Percentiles rank a stretch among this genome's conserved stretches.
Evolutionary conservation across 305 asterid species (phyloP).

Genomic region (Fraxinus angustifolia): DNA sequence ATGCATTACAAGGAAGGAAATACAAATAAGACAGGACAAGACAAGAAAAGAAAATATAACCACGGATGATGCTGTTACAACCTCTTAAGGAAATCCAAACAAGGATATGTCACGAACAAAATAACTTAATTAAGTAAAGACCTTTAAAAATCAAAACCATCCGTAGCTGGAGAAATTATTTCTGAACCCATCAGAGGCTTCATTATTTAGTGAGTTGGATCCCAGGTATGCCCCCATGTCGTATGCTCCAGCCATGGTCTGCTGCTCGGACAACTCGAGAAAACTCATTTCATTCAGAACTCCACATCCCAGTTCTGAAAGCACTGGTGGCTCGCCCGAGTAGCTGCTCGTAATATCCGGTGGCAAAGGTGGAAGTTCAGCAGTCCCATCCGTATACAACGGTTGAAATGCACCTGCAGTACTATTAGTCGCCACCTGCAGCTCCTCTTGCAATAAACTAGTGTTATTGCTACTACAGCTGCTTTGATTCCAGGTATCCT

Average conservation of each 20-base stretch:
- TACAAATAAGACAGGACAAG: background rate
- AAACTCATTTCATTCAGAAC: constrained; percentile 65
- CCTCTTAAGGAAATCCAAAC: background rate
- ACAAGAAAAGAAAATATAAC: background rate
- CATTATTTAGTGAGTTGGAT: background rate
- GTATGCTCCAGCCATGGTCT: constrained; percentile 25
- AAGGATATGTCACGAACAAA: background rate
- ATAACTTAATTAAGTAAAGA: background rate
- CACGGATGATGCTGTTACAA: background rate
- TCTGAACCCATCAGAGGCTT: constrained; percentile 17
- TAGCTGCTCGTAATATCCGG: constrained; percentile 75
- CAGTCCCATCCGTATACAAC: background rate
- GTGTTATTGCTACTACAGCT: background rate
- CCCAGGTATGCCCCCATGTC: constrained; percentile 30
- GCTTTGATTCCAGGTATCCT: constrained; percentile 27
- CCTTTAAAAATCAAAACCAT: constrained; percentile 39
- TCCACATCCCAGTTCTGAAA: constrained; percentile 68
- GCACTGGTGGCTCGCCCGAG: constrained; percentile 54
- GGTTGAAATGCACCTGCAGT: background rate
- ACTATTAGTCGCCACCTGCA: constrained; percentile 14
- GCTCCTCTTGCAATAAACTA: background rate
- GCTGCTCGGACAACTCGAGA: constrained; percentile 52
- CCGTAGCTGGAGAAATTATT: constrained; percentile 51
- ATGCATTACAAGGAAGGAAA: background rate
- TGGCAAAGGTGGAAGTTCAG: constrained; percentile 80